Base-by-base conservation (phyloP, 371 early-diverging fungal species). In the Circinella umbellata region DNA sequence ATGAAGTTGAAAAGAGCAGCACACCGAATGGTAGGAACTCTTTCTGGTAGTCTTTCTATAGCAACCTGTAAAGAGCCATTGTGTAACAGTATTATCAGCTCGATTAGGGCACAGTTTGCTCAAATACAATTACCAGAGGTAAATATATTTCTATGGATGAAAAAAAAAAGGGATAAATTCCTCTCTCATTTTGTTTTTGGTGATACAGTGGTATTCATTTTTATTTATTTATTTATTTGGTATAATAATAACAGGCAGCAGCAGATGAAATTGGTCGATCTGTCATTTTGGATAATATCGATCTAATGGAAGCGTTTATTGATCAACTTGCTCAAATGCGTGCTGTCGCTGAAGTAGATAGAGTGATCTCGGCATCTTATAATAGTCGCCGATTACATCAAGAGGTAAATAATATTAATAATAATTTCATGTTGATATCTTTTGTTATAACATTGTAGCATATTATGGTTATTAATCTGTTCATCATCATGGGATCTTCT, bases 31-130 rank as follows among this genome's bases (percentile, higher is more conserved):
- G 95, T 91, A 1, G 92, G 93, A 64, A 93, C 91, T 20, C 77
- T 98, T 6, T 76, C 78, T 34, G 91, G 89, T n/a, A 89, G 88
- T 61, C 86, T 97, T 27, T 95, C 95, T 9, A 87, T 96, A 4
- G 96, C 95, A 9, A 94, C 95, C n/a, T 95, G 94, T 68, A 93
- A 97, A 68, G 98, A 98, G 67, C 95, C 96, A 15, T 84, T 98
- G 5, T 90, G 93, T 38, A 86, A 89, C 61, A 87, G 87, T 76
- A 94, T 98, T 82, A 89, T 91, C 55, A 76, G 88, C 39, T 88
- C 93, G 36, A 85, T 96, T 67, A 86, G 90, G 48, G 84, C 81
- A n/a, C 82, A 95, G 27, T 78, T 98, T 65, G 71, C 90, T 14
- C 93, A 94, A 69, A 89, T 91, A 63, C 92, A 93, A 8, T 82